Percentiles rank a stretch among this genome's conserved stretches.
phyloP scores from a whole-genome alignment of 2,329 filamentous ascomycete genomes.

The Botrytis squamosa region DNA sequence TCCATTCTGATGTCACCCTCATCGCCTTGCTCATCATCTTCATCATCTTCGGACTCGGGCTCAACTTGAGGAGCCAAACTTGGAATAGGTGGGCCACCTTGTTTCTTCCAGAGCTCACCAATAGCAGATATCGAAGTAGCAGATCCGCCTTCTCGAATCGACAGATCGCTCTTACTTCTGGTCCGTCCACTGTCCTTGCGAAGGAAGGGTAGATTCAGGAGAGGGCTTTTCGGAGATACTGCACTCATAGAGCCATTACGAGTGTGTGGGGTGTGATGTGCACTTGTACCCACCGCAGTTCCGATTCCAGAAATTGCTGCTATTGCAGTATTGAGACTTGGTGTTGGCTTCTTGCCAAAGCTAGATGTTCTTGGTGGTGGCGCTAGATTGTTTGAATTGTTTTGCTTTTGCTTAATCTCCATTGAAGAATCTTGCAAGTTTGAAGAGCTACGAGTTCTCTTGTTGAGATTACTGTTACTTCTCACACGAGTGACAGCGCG shows the following conservation, averaged over 20 bases:
- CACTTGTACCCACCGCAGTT: slow-evolving; percentile 52
- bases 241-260: slow-evolving; percentile 61
- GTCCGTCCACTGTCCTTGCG: slow-evolving; percentile 53
- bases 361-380: slow-evolving; percentile 53
- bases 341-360: slow-evolving; percentile 49
- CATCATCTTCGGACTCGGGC: slow-evolving; percentile 48
- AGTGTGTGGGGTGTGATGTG: slow-evolving; percentile 43
- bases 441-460: slow-evolving; percentile 34
- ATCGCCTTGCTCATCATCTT: slow-evolving; percentile 62
- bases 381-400: slow-evolving; percentile 43
- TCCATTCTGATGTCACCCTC: slow-evolving; percentile 63
- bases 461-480: slow-evolving; percentile 37
- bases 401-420: slow-evolving; percentile 40
- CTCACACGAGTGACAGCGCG: slow-evolving; percentile 35
- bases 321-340: slow-evolving; percentile 60
- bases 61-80: slow-evolving; percentile 50
- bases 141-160: background rate
- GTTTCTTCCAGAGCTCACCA: slow-evolving; percentile 53
- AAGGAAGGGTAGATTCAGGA: slow-evolving; percentile 42
- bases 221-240: slow-evolving; percentile 50
- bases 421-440: slow-evolving; percentile 28
- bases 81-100: slow-evolving; percentile 58
- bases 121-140: slow-evolving; percentile 37
- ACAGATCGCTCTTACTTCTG: slow-evolving; percentile 48
- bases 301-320: slow-evolving; percentile 54